Percentiles rank a stretch among this genome's conserved stretches.
Conservation (phyloP, 352 stramenopile species). For the Globisporangium alternatum region DNA sequence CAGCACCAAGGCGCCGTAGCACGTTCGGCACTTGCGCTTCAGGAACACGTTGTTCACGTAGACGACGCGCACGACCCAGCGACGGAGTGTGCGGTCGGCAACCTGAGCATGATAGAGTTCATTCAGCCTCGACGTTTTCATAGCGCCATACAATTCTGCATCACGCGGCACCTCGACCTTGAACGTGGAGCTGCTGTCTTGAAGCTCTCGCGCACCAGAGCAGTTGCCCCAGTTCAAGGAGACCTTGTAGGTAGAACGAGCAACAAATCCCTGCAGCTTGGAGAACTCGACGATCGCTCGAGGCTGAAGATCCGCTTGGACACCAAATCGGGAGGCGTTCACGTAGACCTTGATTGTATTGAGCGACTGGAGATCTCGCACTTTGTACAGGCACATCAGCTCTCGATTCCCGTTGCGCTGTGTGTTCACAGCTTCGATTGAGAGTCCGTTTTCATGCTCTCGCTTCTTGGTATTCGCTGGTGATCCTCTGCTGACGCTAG, state of each 20-base stretch:
- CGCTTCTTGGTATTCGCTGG: not conserved
- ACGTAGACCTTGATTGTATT: conserved; percentile 50
- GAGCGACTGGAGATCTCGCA: conserved; percentile 42
- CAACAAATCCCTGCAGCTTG: conserved; percentile 54
- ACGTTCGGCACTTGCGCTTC: conserved; percentile 63
- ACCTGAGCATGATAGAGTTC: conserved; percentile 36
- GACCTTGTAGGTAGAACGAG: conserved; percentile 55
- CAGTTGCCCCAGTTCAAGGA: conserved; percentile 56
- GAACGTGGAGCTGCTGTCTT: not conserved
- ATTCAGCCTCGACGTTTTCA: conserved; percentile 39
- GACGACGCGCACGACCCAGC: conserved; percentile 60
- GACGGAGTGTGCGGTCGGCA: conserved; percentile 52
- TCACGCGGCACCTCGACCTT: conserved; percentile 17
- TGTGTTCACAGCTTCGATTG: not conserved
- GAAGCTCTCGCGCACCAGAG: conserved; percentile 21
- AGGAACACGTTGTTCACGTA: conserved; percentile 75
- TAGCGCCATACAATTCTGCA: conserved; percentile 33
- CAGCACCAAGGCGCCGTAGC: conserved; percentile 44
- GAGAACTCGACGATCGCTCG: conserved; percentile 45
- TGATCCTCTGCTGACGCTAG: not conserved
- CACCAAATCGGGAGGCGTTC: conserved; percentile 41
- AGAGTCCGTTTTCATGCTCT: not conserved
- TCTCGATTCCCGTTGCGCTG: not conserved
- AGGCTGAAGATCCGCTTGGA: conserved; percentile 26
- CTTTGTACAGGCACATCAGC: conserved; percentile 28